Evolutionary conservation across 1,284 basidiomycete species (phyloP), one percentile per base, ranked within the genome.

Genomic region (Cryptococcus maquisensis): DNA sequence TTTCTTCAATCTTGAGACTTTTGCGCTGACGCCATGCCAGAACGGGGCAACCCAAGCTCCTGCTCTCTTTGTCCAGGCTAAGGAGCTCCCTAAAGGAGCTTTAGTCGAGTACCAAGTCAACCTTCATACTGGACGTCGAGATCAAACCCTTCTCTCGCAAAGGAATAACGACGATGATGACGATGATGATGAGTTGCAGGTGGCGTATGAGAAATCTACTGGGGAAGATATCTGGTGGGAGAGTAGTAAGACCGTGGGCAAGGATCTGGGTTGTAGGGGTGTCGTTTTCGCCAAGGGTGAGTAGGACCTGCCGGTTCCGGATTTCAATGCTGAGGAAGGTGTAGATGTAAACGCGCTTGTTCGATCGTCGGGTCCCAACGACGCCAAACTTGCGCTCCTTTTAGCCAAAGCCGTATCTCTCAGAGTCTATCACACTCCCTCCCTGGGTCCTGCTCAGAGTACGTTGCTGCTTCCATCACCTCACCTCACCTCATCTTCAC

Each of bases 11-110:
- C 45, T 51, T 12, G 18, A 10, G 9, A 44, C 43, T 20, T 44
- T 44, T 12, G 41, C 41, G 43, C 43, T 44, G 48, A 59, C 68
- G 24, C 56, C 45, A 20, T 63, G 8, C 3, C 54, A 71, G 71
- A 66, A 67, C 42, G 63, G 47, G 9, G 69, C 57, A 41, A 16
- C 28, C 12, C 37, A 60, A 60, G 60, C 66, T 2, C 85, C 87
- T 3, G 81, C 83, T 0, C 67, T 92, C 8, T 87, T 88, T 63
- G 74, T 86, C 0, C 81, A 81, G 9, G 84, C 91, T 0, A 81
- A 83, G 43, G 80, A 83, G 46, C 77, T 97, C 12, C 93, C 93
- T 0, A 88, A 86, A 64, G 82, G 80, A 48, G 91, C 90, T 2
- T 60, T 75, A 41, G 71, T 80, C 15, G 80, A 81, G 63, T 80